Percentiles rank a stretch among this genome's conserved stretches.
Conservation (phyloP, 2,329 filamentous ascomycete species). For the Trematosphaeria pertusa region DNA sequence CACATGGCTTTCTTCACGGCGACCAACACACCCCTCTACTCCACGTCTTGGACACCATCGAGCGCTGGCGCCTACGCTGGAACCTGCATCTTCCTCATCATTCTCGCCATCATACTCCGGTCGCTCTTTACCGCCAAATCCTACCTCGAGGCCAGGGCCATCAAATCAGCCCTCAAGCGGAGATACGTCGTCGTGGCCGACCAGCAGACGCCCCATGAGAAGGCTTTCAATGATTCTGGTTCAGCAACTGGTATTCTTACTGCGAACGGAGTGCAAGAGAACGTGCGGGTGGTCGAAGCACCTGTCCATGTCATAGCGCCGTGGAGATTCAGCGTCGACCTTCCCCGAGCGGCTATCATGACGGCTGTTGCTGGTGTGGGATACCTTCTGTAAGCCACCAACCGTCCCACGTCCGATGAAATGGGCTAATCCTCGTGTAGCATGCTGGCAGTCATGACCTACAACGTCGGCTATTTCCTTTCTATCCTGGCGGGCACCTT, state of each 20-base stretch:
- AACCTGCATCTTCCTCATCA: constrained; percentile 88
- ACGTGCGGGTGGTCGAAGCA: constrained; percentile 74
- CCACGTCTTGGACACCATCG: constrained; percentile 74
- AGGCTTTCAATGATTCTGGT: constrained; percentile 60
- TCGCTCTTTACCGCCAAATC: constrained; percentile 73
- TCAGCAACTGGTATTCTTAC: constrained; percentile 71
- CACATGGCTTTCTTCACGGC: constrained; percentile 70
- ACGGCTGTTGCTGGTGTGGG: constrained; percentile 77
- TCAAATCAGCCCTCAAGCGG: constrained; percentile 73
- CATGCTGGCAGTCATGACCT: constrained; percentile 91
- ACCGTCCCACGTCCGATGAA: constrained; percentile 1
- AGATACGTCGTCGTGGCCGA: constrained; percentile 79
- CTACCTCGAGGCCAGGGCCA: constrained; percentile 69
- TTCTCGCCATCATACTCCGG: constrained; percentile 75
- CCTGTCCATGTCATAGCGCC: constrained; percentile 64
- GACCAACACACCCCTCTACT: constrained; percentile 69
- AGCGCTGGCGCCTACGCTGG: constrained; percentile 78
- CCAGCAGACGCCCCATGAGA: constrained; percentile 65
- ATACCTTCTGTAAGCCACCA: constrained; percentile 78
- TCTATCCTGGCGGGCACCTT: constrained; percentile 82
- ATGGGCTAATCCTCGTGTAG: constrained; percentile 55
- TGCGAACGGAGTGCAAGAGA: constrained; percentile 81
- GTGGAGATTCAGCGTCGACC: constrained; percentile 82
- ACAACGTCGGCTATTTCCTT: constrained; percentile 85
- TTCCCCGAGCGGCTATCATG: constrained; percentile 74